Base-by-base conservation (phyloP, 2,329 filamentous ascomycete genomes). In the Neonectria neomacrospora region DNA sequence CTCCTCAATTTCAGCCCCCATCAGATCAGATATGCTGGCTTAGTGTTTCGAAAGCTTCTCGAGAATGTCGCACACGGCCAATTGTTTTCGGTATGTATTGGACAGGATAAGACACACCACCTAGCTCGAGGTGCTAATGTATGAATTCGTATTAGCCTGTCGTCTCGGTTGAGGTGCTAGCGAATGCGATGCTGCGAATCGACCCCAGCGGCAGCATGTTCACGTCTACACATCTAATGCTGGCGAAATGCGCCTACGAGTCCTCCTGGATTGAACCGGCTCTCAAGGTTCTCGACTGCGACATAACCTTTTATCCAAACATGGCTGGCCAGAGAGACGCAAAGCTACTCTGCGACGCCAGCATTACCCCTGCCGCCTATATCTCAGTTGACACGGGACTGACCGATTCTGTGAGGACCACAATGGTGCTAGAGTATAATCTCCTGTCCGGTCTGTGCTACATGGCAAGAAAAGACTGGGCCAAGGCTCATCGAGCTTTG, bases 131-230 rank as follows among this genome's bases (percentile, higher is more conserved):
- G 20, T 41, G 28, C 62, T 67, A 60, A 66, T 50, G 22, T 64
- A 26, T 61, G 37, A 11, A 32, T 20, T 28, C 30, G 7, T 9
- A n/a, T 16, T 41, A 87, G 86, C 77, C 84, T 16, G 75, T 77
- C 1, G 75, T 85, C 53, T 80, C 84, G 0, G 79, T 85, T 12
- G 78, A 83, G 28, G 71, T 80, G 9, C 74, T 86, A 8, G 76
- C 83, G 7, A 75, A 75, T 2, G 89, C 88, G 3, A 83, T 94
- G 66, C 78, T 89, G 12, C 85, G 85, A 57, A 80, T 94, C 60
- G 91, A 94, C 67, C 89, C 90, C 2, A 84, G 84, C 12, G 87
- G 85, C 28, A 85, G 85, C 53, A 86, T 90, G 54, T 87, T 93
- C 69, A 93, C 90, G 5, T 85, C 85, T 5, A 82, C 82, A 28